Base-by-base conservation (phyloP, 2,329 filamentous ascomycete species). In the Epichloe gansuensis region DNA sequence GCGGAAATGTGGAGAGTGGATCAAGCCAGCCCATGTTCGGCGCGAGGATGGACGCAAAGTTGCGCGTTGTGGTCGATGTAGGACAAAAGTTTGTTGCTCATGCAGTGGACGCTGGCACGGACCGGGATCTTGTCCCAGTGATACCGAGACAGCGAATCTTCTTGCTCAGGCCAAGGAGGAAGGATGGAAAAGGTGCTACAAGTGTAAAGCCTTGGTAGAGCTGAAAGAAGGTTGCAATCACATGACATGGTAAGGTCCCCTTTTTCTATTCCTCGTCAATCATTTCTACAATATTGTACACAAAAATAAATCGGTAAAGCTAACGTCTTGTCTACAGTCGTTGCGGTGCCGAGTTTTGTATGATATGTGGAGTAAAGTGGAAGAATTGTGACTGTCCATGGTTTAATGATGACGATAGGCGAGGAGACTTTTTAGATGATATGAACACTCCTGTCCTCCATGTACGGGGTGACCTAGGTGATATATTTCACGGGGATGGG, bases 271-370 rank as follows among this genome's bases (percentile, higher is more conserved):
- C 12, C 23, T 4, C 15, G 2, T n/a, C 3, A 6, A 11, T 7
- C 11, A 23, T 11, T 2, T 39, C 6, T 15, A 3, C 17, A 31
- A 17, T 5, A 25, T 13, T 2, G 15, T 13, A 8, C 13, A 47
- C 9, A 34, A 3, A 35, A 23, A 13, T 17, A 3, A 17, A 9
- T 27, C 44, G 21, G 11, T 15, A 13, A 21, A 21, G 39, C 42
- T 47, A 21, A 51, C 3, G 12, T 15, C 5, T 31, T 42, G 9
- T 17, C 9, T 8, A 40, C 15, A 82, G 84, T 64, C 85, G 82
- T 51, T 95, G 89, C 62, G 84, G 80, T 51, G 87, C 87, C 31
- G 79, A 94, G 60, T 94, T 94, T 62, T 95, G 89, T 69, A 89
- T 93, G 79, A 76, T 87, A 27, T 95, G 89, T 63, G 89, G 86